Percentiles rank a stretch among this genome's conserved stretches.
Conservation (phyloP, 805 yeast genomes). For the Debaryomyces maramus region DNA sequence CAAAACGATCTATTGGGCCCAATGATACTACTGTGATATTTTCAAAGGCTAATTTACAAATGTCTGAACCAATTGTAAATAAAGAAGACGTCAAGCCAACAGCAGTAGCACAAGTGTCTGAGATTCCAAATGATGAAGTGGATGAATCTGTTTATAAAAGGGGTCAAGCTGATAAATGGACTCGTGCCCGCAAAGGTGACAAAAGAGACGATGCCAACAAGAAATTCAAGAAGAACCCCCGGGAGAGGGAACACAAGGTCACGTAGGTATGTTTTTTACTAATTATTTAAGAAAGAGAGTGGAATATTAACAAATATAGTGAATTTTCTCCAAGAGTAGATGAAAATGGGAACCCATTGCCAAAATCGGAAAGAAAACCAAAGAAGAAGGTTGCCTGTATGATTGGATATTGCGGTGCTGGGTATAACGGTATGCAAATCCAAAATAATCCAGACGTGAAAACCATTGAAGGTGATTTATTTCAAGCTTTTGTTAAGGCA, state of each 20-base stretch:
- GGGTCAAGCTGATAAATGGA: conserved; percentile 39
- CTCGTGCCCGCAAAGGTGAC: conserved; percentile 21
- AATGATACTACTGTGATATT: no score
- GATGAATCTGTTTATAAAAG: conserved; percentile 42
- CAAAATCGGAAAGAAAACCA: conserved; percentile 65
- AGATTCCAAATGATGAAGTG: conserved; percentile 28
- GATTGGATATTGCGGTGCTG: conserved; percentile 95
- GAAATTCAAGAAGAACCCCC: conserved; percentile 17
- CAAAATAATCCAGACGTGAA: conserved; percentile 74
- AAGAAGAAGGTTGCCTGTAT: conserved; percentile 87
- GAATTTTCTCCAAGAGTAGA: conserved; percentile 50
- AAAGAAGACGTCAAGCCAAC: conserved; percentile 2
- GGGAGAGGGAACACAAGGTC: conserved; percentile 36
- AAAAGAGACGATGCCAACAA: conserved; percentile 18
- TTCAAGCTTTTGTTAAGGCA: conserved; percentile 77
- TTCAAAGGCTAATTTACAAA: no score
- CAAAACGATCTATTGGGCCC: no score
- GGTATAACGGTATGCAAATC: conserved; percentile 94
- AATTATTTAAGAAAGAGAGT: no score
- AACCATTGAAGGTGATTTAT: conserved; percentile 89
- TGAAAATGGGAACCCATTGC: conserved; percentile 61
- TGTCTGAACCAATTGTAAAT: conserved; percentile 8
- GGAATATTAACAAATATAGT: conserved; percentile 15
- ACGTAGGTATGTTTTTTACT: conserved; percentile 56
- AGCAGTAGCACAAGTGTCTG: neutral